A percentile compares a stretch with the other conserved stretches of the same genome.
These are phyloP conservation scores for Candida endomychidarum DNA, from an alignment of 805 yeast genomes.

Conservation along the genomic window DNA sequence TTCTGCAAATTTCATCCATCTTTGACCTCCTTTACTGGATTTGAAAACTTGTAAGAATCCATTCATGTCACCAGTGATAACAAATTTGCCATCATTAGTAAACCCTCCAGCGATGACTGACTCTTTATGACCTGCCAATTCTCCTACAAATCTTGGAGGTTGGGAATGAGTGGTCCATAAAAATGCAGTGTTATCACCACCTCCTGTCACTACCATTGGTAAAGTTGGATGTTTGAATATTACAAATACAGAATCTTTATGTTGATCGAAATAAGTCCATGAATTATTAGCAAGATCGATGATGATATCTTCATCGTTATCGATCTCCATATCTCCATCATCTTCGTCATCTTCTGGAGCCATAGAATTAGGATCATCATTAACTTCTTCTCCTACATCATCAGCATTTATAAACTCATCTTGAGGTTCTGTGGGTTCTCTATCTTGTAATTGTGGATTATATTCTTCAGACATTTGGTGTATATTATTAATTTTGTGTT, in stretches of 20 bases:
- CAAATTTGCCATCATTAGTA: constrained; percentile 74
- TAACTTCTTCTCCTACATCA: constrained; percentile 30
- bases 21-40: constrained; percentile 73
- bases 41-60: constrained; percentile 78
- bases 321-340: constrained; percentile 23
- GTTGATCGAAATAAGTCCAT: constrained; percentile 83
- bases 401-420: constrained; percentile 15
- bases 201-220: constrained; percentile 89
- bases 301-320: constrained; percentile 52
- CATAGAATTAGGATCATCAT: constrained; percentile 26
- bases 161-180: constrained; percentile 90
- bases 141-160: constrained; percentile 78
- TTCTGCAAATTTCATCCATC: constrained; percentile 70
- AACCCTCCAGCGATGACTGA: constrained; percentile 84
- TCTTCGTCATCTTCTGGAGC: constrained; percentile 40
- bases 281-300: constrained; percentile 91
- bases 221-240: constrained; percentile 81
- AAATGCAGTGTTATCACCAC: constrained; percentile 88
- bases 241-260: constrained; percentile 81
- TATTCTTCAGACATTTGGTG: constrained; percentile 4
- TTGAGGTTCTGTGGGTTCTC: constrained; percentile 12
- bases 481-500: too few species aligned
- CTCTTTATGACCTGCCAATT: constrained; percentile 80
- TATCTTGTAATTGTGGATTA: too few species aligned
- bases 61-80: constrained; percentile 92